These are phyloP conservation scores for Aspergillus persii DNA, from an alignment of 2,329 filamentous ascomycete genomes.

Conservation along the genomic window DNA sequence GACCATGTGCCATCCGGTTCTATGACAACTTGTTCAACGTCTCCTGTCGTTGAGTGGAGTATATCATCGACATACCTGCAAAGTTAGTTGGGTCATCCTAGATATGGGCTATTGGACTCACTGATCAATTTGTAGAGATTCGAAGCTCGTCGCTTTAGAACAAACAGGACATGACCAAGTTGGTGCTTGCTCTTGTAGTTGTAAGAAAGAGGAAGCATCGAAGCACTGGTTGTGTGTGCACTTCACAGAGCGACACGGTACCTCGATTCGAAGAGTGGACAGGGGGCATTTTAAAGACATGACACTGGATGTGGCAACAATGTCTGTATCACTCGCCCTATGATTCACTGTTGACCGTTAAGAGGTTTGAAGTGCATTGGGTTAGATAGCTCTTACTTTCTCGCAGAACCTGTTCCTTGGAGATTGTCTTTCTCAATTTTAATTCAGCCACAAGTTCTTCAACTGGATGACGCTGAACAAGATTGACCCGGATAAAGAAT, in stretches of 20 bases:
- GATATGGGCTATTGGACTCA: conserved; percentile 47
- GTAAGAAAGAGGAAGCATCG: conserved; percentile 86
- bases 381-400: conserved; percentile 60
- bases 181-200: conserved; percentile 91
- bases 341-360: conserved; percentile 61
- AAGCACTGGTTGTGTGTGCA: conserved; percentile 95
- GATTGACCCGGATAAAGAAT: conserved; percentile 68
- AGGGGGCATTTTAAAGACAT: conserved; percentile 92
- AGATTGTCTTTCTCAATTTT: conserved; percentile 66
- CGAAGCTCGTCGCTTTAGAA: conserved; percentile 77
- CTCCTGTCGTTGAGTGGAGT: conserved; percentile 66
- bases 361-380: conserved; percentile 5
- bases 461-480: conserved; percentile 72
- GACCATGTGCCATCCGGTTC: conserved; percentile 83
- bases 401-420: conserved; percentile 74
- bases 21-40: conserved; percentile 81
- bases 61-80: conserved; percentile 83
- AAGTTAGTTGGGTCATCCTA: conserved; percentile 4
- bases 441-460: conserved; percentile 69
- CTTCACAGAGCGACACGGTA: conserved; percentile 73
- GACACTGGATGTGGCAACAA: conserved; percentile 81
- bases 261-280: conserved; percentile 75
- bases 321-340: conserved; percentile 81
- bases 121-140: conserved; percentile 82
- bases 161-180: conserved; percentile 97